Evolutionary conservation across 768 basidiomycete genomes (phyloP), one percentile per base, ranked within the genome.

Genomic region (Pulveroboletus sp.): DNA sequence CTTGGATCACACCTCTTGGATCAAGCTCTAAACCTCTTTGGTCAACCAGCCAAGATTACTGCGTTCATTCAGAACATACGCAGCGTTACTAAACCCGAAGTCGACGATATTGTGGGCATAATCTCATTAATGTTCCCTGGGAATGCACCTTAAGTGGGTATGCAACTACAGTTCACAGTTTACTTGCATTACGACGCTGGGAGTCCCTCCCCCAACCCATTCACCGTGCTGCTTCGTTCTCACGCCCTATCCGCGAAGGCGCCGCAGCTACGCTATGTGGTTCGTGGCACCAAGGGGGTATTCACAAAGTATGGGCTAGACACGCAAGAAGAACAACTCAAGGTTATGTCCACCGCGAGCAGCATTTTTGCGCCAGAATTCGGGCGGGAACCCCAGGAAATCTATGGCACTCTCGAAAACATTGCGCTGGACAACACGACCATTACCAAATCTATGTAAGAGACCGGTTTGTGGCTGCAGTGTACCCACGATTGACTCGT

Each of bases 1-100:
- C 75, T 93, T 18, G 90, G 87, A 5, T 70, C 85, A 8, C 89
- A 93, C 65, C 74, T 6, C 75, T 93, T 21, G 90, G 87, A 5
- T 70, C 85, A 8, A 93, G 65, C 74, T 6, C 70, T 92, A 28
- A 72, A 73, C 9, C 75, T 93, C 37, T 93, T 93, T 60, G 92
- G 60, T 21, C 21, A 4, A 21, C 21, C 21, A 21, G 21, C 21
- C 21, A 21, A 21, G 21, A 21, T 21, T 21, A 21, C 21, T 21
- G 21, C 21, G 21, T 21, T 21, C 4, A 21, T 21, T 21, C 21
- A 21, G 4, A 91, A 91, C 62, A 67, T 82, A 33, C 76, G 88
- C 21, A 4, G 21, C 21, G 4, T 21, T 21, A 21, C 21, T 21
- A 21, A 21, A 21, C 21, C 21, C 21, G 21, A 21, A 21, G 21